These are phyloP conservation scores for Carpinus viminea DNA, from an alignment of 306 rosid species.

Conservation along the genomic window DNA sequence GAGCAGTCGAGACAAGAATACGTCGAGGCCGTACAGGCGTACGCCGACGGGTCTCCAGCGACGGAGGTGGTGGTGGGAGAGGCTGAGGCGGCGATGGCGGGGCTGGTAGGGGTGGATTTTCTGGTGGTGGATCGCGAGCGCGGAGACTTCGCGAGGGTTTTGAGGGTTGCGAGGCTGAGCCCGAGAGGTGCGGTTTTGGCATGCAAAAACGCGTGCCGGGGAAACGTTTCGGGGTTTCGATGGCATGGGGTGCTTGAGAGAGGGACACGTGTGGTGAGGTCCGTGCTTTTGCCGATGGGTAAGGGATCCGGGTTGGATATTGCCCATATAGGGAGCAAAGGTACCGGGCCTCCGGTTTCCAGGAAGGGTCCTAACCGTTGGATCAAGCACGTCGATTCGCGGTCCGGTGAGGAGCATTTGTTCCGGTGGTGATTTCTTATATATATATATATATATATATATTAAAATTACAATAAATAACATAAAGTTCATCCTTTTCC, in stretches of 20 bases:
- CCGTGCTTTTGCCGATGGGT: constrained; percentile 77
- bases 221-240: constrained; percentile 44
- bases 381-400: constrained; percentile 65
- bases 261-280: constrained; percentile 75
- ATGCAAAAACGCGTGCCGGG: constrained; percentile 70
- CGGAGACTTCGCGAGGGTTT: constrained; percentile 63
- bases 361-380: constrained; percentile 58
- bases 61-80: constrained; percentile 62
- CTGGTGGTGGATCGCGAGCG: constrained; percentile 69
- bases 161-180: constrained; percentile 48
- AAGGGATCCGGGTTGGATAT: constrained; percentile 65
- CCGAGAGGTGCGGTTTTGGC: constrained; percentile 71
- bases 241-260: constrained; percentile 59
- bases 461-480: background rate
- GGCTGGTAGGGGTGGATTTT: constrained; percentile 57
- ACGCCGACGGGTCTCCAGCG: constrained; percentile 31
- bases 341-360: background rate
- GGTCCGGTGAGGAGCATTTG: constrained; percentile 80
- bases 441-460: too few species aligned
- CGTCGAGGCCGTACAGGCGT: constrained; percentile 38
- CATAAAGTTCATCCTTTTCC: too few species aligned
- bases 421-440: constrained; percentile 38
- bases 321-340: constrained; percentile 70
- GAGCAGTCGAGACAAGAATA: constrained; percentile 53
- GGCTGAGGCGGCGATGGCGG: constrained; percentile 33